Base-by-base conservation (phyloP, 371 early-diverging fungal genomes). In the Mortierella sp. region DNA sequence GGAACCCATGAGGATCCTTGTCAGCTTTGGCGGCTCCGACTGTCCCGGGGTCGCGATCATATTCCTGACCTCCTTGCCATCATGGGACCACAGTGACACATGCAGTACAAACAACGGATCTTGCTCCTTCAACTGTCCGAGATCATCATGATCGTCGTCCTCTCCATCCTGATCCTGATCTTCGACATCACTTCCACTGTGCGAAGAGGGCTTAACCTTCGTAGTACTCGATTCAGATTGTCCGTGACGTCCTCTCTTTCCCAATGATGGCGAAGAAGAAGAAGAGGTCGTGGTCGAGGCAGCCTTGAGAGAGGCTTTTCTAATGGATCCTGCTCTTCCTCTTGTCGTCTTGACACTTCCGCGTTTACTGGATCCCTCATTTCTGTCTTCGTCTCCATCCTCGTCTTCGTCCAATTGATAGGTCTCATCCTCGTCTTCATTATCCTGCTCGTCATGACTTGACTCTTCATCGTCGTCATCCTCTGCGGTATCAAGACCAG, bases 1-100 rank as follows among this genome's bases (percentile, higher is more conserved):
- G 14, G 93, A 91, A 0, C 95, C 95, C 89, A 90, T 89, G 55
- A 90, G 65, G 14, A 90, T 89, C 44, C 89, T 80, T 15, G 89
- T 89, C 53, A 84, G 82, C 69, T 88, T 90, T 17, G 89, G 88
- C 41, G 88, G 86, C 5, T 64, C 63, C 8, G 50, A 32, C 37
- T 60, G 62, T 42, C 61, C 81, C n/a, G 82, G 83, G 6, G 82
- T 79, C 17, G 82, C 83, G 27, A 84, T 80, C 56, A 84, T 80
- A 9, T 80, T 84, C 31, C 83, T 80, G 50, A 83, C 83, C 30
- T 89, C 87, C 14, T 68, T 69, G 17, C 83, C 81, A 60, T 89
- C 90, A 6, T 87, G 90, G 6, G 89, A 89, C 91, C 92, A 91
- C 27, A 93, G 72, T 6, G 93, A 90, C 14, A 87, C 90, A 72